A percentile compares a stretch with the other conserved stretches of the same genome.
These are phyloP conservation scores for Cornus suecica DNA, from an alignment of 148 eudicot genomes.

Conservation along the genomic window DNA sequence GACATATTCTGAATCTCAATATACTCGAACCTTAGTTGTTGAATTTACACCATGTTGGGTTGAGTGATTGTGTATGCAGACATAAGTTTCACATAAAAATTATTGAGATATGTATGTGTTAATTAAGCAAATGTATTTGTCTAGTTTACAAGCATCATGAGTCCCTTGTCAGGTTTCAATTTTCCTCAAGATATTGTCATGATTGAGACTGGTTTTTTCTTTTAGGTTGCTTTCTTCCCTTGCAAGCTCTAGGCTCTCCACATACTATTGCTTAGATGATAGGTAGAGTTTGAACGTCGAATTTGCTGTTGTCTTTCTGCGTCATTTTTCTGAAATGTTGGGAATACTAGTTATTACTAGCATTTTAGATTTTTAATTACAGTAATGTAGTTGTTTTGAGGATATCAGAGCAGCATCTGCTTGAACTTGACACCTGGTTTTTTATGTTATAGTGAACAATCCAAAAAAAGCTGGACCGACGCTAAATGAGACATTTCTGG, in stretches of 20 bases:
- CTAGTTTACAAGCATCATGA: too few relatives aligned
- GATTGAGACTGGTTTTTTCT: not conserved
- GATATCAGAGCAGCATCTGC: not conserved
- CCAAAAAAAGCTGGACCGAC: conserved; percentile 92
- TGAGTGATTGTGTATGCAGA: not conserved
- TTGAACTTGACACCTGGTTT: conserved; percentile 14
- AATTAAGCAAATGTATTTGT: too few relatives aligned
- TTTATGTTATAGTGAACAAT: conserved; percentile 69
- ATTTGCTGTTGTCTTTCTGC: not conserved
- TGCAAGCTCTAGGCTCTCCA: not conserved
- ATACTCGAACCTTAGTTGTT: not conserved
- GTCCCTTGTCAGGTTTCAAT: not conserved
- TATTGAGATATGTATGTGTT: too few relatives aligned
- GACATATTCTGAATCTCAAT: too few relatives aligned
- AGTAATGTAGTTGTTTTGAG: not conserved
- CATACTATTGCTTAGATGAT: not conserved
- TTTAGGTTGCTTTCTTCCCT: not conserved
- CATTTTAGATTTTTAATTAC: not conserved
- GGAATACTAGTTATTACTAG: not conserved
- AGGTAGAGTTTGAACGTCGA: not conserved
- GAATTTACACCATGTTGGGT: not conserved
- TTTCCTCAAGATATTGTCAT: not conserved
- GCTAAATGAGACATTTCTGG: conserved; percentile 91
- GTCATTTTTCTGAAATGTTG: not conserved
- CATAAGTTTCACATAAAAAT: not conserved